phyloP scores from a whole-genome alignment of 495 filamentous ascomycete genomes.

The Parathielavia hyrcaniae region DNA sequence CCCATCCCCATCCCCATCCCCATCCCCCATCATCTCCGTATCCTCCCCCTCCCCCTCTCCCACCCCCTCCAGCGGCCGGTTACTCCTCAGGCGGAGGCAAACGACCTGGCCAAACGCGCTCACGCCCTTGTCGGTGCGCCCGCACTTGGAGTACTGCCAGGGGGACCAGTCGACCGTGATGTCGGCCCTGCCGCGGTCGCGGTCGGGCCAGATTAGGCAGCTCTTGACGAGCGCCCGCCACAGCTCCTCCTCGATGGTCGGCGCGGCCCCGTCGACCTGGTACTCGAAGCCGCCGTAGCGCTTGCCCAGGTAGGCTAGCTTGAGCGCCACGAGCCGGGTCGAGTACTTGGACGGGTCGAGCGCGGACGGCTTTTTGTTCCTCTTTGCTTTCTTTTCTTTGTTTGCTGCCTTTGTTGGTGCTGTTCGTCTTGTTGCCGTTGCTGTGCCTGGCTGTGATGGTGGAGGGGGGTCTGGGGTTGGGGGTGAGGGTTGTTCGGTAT shows the following conservation, averaged over 20 bases:
- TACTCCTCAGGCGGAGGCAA: conserved; percentile 71
- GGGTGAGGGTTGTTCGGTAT: conserved; percentile 1
- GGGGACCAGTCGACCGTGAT: too few relatives aligned
- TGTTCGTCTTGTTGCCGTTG: conserved; percentile 12
- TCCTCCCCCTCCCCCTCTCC: conserved; percentile 16
- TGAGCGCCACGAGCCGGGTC: conserved; percentile 80
- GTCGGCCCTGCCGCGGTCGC: conserved; percentile 48
- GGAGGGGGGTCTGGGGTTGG: conserved; percentile 8
- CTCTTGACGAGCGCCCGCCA: conserved; percentile 82
- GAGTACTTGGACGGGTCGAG: conserved; percentile 74
- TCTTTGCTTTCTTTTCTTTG: conserved; percentile 30
- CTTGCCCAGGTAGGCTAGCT: conserved; percentile 88
- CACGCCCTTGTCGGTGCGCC: conserved; percentile 85
- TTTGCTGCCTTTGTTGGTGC: conserved; percentile 10
- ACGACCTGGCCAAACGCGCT: conserved; percentile 97
- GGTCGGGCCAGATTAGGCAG: conserved; percentile 71
- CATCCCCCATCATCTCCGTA: conserved; percentile 12
- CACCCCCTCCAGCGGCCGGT: conserved; percentile 43
- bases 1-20: conserved; percentile 1
- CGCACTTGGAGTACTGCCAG: conserved; percentile 88
- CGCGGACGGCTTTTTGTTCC: conserved; percentile 15
- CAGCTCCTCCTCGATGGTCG: conserved; percentile 84
- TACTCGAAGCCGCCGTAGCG: conserved; percentile 89
- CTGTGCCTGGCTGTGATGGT: conserved; percentile 7
- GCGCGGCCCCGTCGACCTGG: conserved; percentile 55